Conservation (phyloP, 768 basidiomycete genomes). For the Phallus indusiatus region DNA sequence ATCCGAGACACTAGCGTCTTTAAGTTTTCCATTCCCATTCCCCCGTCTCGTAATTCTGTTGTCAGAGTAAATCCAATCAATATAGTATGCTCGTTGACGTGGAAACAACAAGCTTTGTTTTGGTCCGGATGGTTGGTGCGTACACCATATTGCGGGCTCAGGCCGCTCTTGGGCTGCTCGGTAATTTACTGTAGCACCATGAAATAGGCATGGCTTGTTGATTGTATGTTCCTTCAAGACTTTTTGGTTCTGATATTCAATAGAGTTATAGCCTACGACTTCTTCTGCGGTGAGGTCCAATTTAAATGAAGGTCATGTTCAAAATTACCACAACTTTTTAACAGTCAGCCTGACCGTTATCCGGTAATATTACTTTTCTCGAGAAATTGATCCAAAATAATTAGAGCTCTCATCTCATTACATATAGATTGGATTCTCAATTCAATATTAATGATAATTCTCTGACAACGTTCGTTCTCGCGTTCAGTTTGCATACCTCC, state of each 20-base stretch:
- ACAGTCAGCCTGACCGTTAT: slow-evolving; percentile 3
- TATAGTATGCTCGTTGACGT: not conserved
- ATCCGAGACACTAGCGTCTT: not conserved
- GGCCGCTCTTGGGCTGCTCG: no score
- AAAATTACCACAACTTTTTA: not conserved
- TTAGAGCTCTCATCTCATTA: not conserved
- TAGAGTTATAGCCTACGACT: not conserved
- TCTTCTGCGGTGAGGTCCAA: not conserved
- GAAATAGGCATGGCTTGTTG: slow-evolving; percentile 1
- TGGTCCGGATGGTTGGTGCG: slow-evolving; percentile 2
- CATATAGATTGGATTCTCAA: not conserved
- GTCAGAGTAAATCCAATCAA: not conserved
- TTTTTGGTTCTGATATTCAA: not conserved
- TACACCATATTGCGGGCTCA: not conserved
- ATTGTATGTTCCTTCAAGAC: not conserved
- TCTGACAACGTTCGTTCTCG: not conserved
- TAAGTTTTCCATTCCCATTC: not conserved
- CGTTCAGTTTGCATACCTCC: not conserved
- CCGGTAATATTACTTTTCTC: not conserved
- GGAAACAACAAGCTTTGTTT: slow-evolving; percentile 2
- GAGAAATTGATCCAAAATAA: not conserved
- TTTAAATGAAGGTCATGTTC: not conserved
- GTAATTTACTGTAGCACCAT: no score
- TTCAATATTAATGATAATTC: not conserved
- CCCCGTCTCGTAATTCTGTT: not conserved